Evolutionary conservation across 2,329 filamentous ascomycete species (phyloP), one percentile per base, ranked within the genome.

Genomic region (Sarocladium strictum): DNA sequence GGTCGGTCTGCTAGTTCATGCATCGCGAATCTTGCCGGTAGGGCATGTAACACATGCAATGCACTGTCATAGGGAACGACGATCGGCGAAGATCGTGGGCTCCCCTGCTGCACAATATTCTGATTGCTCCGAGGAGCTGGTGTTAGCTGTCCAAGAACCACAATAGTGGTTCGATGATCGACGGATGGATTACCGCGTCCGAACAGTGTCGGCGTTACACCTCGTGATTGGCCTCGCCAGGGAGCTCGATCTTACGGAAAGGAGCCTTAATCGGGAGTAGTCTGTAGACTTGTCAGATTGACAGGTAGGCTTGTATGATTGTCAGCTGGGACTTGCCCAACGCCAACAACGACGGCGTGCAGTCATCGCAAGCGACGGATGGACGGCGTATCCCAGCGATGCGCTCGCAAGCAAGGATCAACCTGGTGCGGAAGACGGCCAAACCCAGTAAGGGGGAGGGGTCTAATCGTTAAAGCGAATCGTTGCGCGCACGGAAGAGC

Each of bases 71-170:
- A 51, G 47, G 4, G 9, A 33, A 19, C n/a, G 10, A 33, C 10
- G 47, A 51, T 51, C 47, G 47, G 29, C 47, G 19, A 35, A 10
- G 27, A 51, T 51, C 47, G 27, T n/a, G n/a, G n/a, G n/a, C n/a
- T n/a, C n/a, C n/a, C n/a, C 43, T 32, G 15, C 23, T 32, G 23
- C 43, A 14, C 7, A 24, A 17, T 24, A 32, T 15, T 17, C 26
- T 7, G 12, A 7, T 19, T 32, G 43, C 43, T 21, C 43, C 43
- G 26, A 32, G 23, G 26, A 29, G 43, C 23, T 32, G 43, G 43
- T 7, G 24, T 29, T 32, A 14, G 26, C 19, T 33, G n/a, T 3
- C 47, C 26, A 23, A 19, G 19, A 10, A 19, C 47, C 47, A 51
- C 7, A 32, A 14, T 5, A 10, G 17, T 51, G 47, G 47, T 51